Base-by-base conservation (phyloP, 805 yeast species). In the Wickerhamiella spandovensis region DNA sequence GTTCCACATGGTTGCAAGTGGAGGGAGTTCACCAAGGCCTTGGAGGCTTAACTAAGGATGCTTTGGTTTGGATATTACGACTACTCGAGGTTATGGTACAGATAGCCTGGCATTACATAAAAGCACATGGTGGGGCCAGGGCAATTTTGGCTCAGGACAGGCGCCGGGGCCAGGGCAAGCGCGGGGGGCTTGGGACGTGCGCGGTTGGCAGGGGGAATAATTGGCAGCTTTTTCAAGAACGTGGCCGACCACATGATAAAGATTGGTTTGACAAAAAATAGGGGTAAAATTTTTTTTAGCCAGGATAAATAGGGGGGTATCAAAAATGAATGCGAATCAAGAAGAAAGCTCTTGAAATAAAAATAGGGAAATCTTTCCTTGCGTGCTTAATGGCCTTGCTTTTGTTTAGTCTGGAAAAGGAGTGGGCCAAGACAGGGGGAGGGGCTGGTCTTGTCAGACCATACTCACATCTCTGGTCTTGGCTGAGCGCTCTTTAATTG, bases 1-100 rank as follows among this genome's bases (percentile, higher is more conserved):
- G 18, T 59, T 44, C 46, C 46, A 44, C 46, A 44, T 44, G 23
- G n/a, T 39, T n/a, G 4, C 43, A n/a, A 39, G n/a, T n/a, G n/a
- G 39, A 8, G 39, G 18, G 18, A n/a, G 39, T 35, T 12, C 13
- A 35, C 18, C 18, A 8, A n/a, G 39, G n/a, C 30, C n/a, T n/a
- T n/a, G n/a, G n/a, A 15, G 12, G 32, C 32, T 28, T 28, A 9
- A 28, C 32, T 28, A 28, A 28, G 32, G 32, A 12, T 28, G 7
- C 32, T 28, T 15, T 9, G 32, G 12, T 28, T 28, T 12, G 12
- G 12, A 9, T 28, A 28, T 9, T 28, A 28, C 32, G 12, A 28
- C 32, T 28, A 15, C 32, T 28, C 7, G 32, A 28, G 32, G 32
- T 12, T 28, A 28, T 28, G 32, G 32, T 28, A 28, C 32, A 28